Evolutionary conservation across 345 rosid genomes (phyloP), one percentile per base, ranked within the genome.

Genomic region (Pseudoturritis turrita): DNA sequence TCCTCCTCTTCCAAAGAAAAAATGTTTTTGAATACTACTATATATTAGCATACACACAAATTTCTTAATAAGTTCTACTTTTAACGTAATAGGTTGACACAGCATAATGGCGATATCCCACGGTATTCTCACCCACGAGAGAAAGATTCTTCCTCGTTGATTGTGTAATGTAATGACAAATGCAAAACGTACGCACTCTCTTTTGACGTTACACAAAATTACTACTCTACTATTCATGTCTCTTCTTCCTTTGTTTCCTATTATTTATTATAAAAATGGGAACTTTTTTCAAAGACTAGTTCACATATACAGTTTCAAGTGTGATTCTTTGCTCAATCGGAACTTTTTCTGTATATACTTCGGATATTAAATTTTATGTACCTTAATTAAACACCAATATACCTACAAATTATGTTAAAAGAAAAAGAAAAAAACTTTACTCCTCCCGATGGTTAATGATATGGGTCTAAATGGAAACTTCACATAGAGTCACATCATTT

Each of bases 111-210:
- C 29, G 19, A 62, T 41, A 64, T 55, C 45, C 68, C 68, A n/a
- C n/a, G n/a, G n/a, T n/a, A n/a, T n/a, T n/a, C n/a, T 9, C 37
- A 46, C 65, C 41, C 77, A 73, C 72, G 52, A 56, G 33, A 17
- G 22, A 57, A 21, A 65, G 72, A 73, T 73, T 65, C 72, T 7
- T 65, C 72, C 59, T 73, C 59, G 72, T 73, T 65, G 45, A 19
- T 65, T 65, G 72, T 46, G 77, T 73, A 4, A 65, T 58, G 72
- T 39, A 65, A 10, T 45, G 77, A 73, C 77, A 73, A 73, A 56
- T 55, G 65, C 65, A 65, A 64, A 73, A 65, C 51, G 65, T 37
- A 73, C 65, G 51, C 63, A 52, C 11, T 72, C 70, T 72, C 63
- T 53, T 72, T 72, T 23, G 70, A 35, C 63, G 70, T 31, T 53